phyloP scores from a whole-genome alignment of 352 stramenopile species.

The Phytophthora chlamydospora region DNA sequence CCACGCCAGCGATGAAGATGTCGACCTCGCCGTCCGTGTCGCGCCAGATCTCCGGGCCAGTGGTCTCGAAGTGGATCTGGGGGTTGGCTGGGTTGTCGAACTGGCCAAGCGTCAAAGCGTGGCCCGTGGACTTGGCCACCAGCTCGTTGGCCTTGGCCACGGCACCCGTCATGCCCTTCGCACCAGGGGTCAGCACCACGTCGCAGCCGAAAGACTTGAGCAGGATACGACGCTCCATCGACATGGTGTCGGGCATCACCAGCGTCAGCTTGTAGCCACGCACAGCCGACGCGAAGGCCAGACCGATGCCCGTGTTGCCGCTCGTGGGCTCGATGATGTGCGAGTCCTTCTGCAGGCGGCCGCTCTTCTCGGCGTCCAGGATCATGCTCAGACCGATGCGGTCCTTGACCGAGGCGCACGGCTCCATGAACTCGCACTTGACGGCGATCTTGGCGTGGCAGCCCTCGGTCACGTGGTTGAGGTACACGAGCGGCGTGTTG shows the following conservation, averaged over 20 bases:
- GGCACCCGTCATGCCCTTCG: slow-evolving; percentile 80
- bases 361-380: slow-evolving; percentile 69
- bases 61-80: slow-evolving; percentile 92
- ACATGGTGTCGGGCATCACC: slow-evolving; percentile 96
- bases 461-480: slow-evolving; percentile 85
- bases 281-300: slow-evolving; percentile 92
- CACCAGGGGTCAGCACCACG: slow-evolving; percentile 92
- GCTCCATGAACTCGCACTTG: slow-evolving; percentile 92
- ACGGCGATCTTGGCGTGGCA: slow-evolving; percentile 87
- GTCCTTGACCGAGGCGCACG: slow-evolving; percentile 88
- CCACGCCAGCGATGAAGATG: slow-evolving; percentile 89
- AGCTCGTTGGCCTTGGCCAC: slow-evolving; percentile 83
- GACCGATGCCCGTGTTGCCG: slow-evolving; percentile 95
- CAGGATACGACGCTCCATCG: slow-evolving; percentile 95
- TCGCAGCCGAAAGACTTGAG: slow-evolving; percentile 94
- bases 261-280: slow-evolving; percentile 93
- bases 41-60: slow-evolving; percentile 87
- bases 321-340: slow-evolving; percentile 94
- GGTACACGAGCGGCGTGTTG: slow-evolving; percentile 94
- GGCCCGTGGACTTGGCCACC: slow-evolving; percentile 67
- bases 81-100: slow-evolving; percentile 98
- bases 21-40: slow-evolving; percentile 89
- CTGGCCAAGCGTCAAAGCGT: slow-evolving; percentile 90
- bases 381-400: slow-evolving; percentile 90
- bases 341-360: slow-evolving; percentile 73